Conservation (phyloP, 2,329 filamentous ascomycete species). For the Purpureocillium takamizusanense region DNA sequence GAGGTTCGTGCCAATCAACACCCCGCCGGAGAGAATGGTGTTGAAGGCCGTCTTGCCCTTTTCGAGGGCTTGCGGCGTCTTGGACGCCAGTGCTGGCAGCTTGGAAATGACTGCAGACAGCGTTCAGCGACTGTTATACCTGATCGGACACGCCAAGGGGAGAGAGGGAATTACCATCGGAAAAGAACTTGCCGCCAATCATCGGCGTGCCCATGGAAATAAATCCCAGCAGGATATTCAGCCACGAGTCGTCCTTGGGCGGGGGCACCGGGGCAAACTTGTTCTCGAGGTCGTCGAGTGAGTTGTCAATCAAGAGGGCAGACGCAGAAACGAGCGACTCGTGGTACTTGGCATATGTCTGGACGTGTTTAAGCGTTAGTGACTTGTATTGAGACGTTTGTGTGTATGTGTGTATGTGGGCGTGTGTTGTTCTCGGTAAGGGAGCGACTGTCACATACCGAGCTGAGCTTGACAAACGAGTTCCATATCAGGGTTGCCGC, state of each 20-base stretch:
- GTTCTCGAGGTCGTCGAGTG: conserved; percentile 10
- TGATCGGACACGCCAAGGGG: too few relatives aligned
- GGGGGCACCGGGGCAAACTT: conserved; percentile 7
- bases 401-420: too few relatives aligned
- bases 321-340: conserved; percentile 5
- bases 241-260: conserved; percentile 12
- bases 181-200: conserved; percentile 15
- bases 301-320: conserved; percentile 6
- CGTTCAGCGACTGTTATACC: too few relatives aligned
- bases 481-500: conserved; percentile 14
- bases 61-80: too few relatives aligned
- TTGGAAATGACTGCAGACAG: too few relatives aligned
- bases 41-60: too few relatives aligned
- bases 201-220: conserved; percentile 16
- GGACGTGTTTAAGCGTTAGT: background rate
- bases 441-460: too few relatives aligned
- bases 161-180: background rate
- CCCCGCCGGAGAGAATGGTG: too few relatives aligned
- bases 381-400: too few relatives aligned
- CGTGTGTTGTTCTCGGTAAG: too few relatives aligned
- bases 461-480: conserved; percentile 9
- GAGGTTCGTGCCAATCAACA: too few relatives aligned
- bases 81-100: too few relatives aligned
- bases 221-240: conserved; percentile 18
- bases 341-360: conserved; percentile 3